These are phyloP conservation scores for Parathielavia appendiculata DNA, from an alignment of 495 filamentous ascomycete species.

Conservation along the genomic window DNA sequence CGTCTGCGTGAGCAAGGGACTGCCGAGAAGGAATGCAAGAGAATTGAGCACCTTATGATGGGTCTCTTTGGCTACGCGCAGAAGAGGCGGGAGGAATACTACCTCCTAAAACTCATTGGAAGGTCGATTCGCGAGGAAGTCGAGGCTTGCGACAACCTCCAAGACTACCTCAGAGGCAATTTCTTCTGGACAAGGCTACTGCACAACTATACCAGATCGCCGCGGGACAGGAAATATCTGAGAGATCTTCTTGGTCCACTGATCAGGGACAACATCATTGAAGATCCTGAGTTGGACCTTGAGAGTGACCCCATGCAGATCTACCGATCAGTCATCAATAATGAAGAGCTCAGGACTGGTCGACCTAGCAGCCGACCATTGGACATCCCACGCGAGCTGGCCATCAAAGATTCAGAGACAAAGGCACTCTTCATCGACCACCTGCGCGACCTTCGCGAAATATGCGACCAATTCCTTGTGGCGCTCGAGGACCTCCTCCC, in stretches of 20 bases:
- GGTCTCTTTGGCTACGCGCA: constrained; percentile 95
- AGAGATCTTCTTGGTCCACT: constrained; percentile 76
- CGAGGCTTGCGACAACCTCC: constrained; percentile 62
- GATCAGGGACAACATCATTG: constrained; percentile 82
- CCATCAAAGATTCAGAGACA: constrained; percentile 89
- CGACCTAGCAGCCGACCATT: constrained; percentile 70
- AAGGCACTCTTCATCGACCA: constrained; percentile 88
- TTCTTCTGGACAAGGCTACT: constrained; percentile 91
- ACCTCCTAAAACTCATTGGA: constrained; percentile 82
- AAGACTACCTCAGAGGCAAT: constrained; percentile 83
- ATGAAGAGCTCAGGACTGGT: constrained; percentile 91
- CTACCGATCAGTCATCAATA: constrained; percentile 88
- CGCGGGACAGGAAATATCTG: constrained; percentile 87
- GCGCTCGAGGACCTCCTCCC: constrained; percentile 76
- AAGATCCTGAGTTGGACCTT: constrained; percentile 82
- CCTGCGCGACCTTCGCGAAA: constrained; percentile 85
- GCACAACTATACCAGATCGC: constrained; percentile 81
- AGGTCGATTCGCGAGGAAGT: constrained; percentile 83
- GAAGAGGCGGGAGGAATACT: constrained; percentile 94
- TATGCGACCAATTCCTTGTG: constrained; percentile 81
- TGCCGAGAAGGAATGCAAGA: constrained; percentile 85
- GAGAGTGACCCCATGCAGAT: constrained; percentile 98
- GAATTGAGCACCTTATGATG: constrained; percentile 91
- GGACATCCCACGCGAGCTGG: constrained; percentile 81
- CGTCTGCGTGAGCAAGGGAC: constrained; percentile 77